Percentiles rank a stretch among this genome's conserved stretches.
These are phyloP conservation scores for Przewalskia tangutica DNA, from an alignment of 257 asterid species.

Conservation along the genomic window DNA sequence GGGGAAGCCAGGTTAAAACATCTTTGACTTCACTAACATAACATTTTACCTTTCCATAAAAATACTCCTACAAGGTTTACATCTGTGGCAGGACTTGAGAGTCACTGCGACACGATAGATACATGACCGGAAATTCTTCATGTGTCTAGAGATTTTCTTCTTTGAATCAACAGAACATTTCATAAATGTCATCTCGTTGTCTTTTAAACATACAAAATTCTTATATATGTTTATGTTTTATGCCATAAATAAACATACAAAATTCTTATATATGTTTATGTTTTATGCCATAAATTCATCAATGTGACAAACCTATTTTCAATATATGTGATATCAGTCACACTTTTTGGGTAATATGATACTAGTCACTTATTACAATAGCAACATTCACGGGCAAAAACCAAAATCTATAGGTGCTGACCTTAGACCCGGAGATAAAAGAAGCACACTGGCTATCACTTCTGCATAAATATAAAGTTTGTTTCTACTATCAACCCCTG, in stretches of 20 bases:
- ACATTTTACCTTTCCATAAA: background rate
- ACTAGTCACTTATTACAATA: background rate
- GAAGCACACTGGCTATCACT: background rate
- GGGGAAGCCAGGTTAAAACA: background rate
- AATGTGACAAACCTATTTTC: background rate
- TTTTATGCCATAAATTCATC: background rate
- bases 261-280: background rate
- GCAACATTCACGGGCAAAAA: background rate
- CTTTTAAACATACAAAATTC: background rate
- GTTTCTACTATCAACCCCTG: background rate
- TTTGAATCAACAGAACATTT: background rate
- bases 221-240: background rate
- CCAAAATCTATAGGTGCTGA: background rate
- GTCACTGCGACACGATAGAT: background rate
- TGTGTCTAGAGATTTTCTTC: background rate
- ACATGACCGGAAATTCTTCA: background rate
- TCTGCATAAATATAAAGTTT: background rate
- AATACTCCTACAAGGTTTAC: background rate
- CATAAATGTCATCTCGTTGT: background rate
- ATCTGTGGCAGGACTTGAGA: background rate
- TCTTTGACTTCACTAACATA: background rate
- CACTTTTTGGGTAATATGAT: background rate
- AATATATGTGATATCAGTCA: background rate
- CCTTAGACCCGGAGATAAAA: background rate
- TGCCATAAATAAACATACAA: background rate